Evolutionary conservation across 257 asterid species (phyloP), one percentile per base, ranked within the genome.

Genomic region (Voacanga thouarsii): DNA sequence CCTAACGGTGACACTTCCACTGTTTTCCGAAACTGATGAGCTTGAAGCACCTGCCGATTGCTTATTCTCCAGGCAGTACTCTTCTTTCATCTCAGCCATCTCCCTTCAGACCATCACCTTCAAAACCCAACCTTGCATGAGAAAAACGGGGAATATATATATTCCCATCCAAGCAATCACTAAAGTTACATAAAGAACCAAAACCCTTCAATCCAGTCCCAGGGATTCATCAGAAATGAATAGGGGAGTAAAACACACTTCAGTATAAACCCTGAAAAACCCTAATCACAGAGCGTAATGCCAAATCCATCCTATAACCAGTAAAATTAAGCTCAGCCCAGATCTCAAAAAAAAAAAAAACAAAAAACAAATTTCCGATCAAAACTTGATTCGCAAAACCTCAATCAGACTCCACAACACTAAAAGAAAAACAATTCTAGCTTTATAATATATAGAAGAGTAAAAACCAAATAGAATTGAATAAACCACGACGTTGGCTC

Each of bases 11-110:
- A 84, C 71, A 80, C 90, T 83, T 80, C 92, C 91, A 83, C 96
- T 89, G 82, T 88, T 89, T 83, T 96, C 98, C 30, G 98, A 95
- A 89, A 89, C 88, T 37, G 98, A 91, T 33, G 98, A 93, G 91
- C 94, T 89, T 9, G 96, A 93, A 71, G 88, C 90, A 83, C 89
- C 94, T 47, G 83, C 86, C 12, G 88, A 84, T 80, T 90, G 95
- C 92, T 87, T 96, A 82, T 87, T 89, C 90, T 87, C 95, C 51
- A 78, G 79, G 82, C 85, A 89, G 75, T 69, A 79, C 15, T 85
- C 91, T 66, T 86, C 97, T 83, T 91, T 86, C 87, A 85, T 83
- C 81, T 89, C 95, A 28, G 77, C 92, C 98, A 96, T 93, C 87
- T 85, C 80, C 67, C 53, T 79, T 77, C 74, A 71, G 70, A 88